Conservation (phyloP, 345 rosid genomes). For the Gossypium anomalum region DNA sequence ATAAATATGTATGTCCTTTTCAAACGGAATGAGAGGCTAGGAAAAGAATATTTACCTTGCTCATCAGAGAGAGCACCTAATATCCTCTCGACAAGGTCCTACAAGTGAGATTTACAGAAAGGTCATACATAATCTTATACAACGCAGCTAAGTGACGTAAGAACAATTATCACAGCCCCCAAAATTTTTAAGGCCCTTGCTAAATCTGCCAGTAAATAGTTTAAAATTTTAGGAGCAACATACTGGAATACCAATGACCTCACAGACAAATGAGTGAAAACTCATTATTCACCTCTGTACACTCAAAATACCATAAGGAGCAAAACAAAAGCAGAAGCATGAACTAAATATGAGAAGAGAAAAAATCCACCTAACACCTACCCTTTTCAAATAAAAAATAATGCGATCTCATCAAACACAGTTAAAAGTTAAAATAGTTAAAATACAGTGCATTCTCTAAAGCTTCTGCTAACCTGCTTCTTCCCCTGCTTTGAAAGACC, state of each 20-base stretch:
- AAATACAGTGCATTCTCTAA: background rate
- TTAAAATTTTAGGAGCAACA: background rate
- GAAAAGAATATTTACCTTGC: slow-evolving; percentile 43
- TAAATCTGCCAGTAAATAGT: background rate
- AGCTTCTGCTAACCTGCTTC: slow-evolving; percentile 61
- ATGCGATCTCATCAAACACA: too few species aligned
- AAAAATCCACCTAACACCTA: background rate
- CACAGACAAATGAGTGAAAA: background rate
- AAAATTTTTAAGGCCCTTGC: background rate
- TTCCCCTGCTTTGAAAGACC: slow-evolving; percentile 97
- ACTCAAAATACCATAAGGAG: background rate
- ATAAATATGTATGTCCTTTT: background rate
- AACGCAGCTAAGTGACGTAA: background rate
- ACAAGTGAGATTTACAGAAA: slow-evolving; percentile 20
- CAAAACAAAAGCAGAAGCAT: background rate
- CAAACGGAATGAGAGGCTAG: background rate
- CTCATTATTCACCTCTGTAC: background rate
- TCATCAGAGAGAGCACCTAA: slow-evolving; percentile 61
- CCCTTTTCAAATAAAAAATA: background rate
- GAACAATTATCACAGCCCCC: background rate
- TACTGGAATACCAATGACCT: background rate
- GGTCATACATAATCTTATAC: background rate
- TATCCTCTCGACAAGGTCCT: slow-evolving; percentile 93
- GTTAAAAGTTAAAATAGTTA: background rate
- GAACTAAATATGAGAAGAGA: background rate